These are phyloP conservation scores for Fusarium vanettenii DNA, from an alignment of 2,329 filamentous ascomycete genomes.

Conservation along the genomic window DNA sequence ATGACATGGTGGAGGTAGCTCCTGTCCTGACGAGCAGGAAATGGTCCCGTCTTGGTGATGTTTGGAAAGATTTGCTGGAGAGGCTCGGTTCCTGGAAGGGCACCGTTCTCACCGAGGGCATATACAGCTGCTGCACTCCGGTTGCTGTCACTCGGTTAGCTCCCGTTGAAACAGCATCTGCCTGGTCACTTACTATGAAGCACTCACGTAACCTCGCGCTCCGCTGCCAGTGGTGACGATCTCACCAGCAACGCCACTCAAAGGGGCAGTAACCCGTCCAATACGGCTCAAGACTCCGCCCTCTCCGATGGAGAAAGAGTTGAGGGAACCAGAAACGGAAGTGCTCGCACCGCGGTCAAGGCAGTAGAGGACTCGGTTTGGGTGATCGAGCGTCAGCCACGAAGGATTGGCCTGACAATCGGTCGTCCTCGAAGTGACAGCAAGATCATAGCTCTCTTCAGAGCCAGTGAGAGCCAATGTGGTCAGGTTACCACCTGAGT, in stretches of 20 bases:
- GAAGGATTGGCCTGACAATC: conserved; percentile 33
- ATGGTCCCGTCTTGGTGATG: conserved; percentile 30
- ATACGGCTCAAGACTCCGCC: conserved; percentile 22
- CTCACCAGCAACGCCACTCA: conserved; percentile 33
- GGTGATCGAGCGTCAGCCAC: conserved; percentile 33
- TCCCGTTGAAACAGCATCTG: too few relatives aligned
- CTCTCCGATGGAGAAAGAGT: conserved; percentile 32
- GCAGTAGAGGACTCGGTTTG: conserved; percentile 35
- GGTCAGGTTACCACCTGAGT: conserved; percentile 35
- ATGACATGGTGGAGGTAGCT: conserved; percentile 42
- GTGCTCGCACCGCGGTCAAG: conserved; percentile 26
- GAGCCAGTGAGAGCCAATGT: conserved; percentile 25
- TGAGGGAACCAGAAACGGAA: conserved; percentile 29
- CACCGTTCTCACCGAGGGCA: conserved; percentile 26
- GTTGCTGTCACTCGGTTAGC: conserved; percentile 15
- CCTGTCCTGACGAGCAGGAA: conserved; percentile 33
- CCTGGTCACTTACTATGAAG: conserved; percentile 35
- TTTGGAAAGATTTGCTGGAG: conserved; percentile 33
- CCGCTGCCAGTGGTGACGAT: conserved; percentile 26
- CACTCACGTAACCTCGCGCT: conserved; percentile 30
- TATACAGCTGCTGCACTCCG: conserved; percentile 24
- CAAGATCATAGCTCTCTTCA: conserved; percentile 2
- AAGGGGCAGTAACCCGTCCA: conserved; percentile 18
- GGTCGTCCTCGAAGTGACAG: conserved; percentile 10
- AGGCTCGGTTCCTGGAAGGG: conserved; percentile 24